Base-by-base conservation (phyloP, 202 grass and related monocot species). In the Carex arenaria region DNA sequence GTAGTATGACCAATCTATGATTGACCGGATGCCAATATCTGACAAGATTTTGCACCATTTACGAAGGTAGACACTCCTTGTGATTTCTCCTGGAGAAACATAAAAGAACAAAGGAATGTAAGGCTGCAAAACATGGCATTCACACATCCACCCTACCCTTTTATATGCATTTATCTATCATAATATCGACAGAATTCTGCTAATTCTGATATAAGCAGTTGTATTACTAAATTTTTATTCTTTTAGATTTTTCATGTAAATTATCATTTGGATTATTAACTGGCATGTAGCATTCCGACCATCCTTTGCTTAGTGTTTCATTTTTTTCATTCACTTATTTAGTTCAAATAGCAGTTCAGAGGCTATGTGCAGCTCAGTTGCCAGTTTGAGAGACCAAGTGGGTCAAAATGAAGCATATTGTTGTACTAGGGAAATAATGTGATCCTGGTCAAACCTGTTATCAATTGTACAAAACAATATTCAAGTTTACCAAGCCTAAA, bases 1-100 rank as follows among this genome's bases (percentile, higher is more conserved):
- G 85, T 95, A 98, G 80, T 98, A 98, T 57, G 95, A 93, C 95
- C 95, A 98, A 90, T 98, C 95, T 86, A 98, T 83, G 61, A 95
- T 98, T 52, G 88, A 89, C 72, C 95, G 86, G 73, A 95, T 91
- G 84, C 26, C 87, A 85, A 84, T 86, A 83, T 92, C 92, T 45
- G 92, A 91, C 55, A 93, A 92, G 54, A 98, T 90, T 88, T 91
- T 95, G 79, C 89, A 98, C 95, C 95, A 98, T 84, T 98, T 98
- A 74, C 90, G 94, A 83, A 98, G 87, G 89, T 94, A 93, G 77
- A 87, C 62, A 52, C 42, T 63, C 79, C 79, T 82, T 52, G 64
- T 52, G 62, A 23, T 30, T 82, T 82, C 79, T 28, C 61, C 79
- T 82, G 62, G 20, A 32, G 12, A 45, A 45, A 63, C 28, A 67